Base-by-base conservation (phyloP, 495 filamentous ascomycete genomes). In the Copromyces sp. region DNA sequence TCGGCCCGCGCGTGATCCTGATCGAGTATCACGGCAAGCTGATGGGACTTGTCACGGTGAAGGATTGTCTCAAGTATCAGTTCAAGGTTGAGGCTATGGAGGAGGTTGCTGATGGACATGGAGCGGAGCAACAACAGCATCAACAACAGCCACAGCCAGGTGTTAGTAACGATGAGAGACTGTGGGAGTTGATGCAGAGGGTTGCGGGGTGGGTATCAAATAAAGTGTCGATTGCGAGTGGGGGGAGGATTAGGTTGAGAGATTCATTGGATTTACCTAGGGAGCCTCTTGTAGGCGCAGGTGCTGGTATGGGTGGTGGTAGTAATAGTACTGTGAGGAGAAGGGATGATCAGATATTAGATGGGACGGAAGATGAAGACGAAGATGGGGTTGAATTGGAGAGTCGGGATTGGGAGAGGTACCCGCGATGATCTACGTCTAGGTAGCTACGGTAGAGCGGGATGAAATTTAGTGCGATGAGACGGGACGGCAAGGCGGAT, bases 61-160 rank as follows among this genome's bases (percentile, higher is more conserved):
- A 99, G 82, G 95, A 99, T 81, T 98, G 96, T 74, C 82, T 99
- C 71, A 97, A 96, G 81, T 98, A 96, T 77, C 96, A 98, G 82
- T 96, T 98, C 87, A 95, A 94, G 85, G 93, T 93, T 4, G 95
- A 99, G 78, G 94, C 93, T 68, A 89, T 93, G 16, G 94, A 97
- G 81, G 90, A 94, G 53, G 53, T 32, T 61, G 53, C 53, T 4
- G 8, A 14, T 59, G 47, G 47, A 11, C 47, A 24, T 59, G 47
- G 16, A 11, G 75, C 89, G 89, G 74, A 82, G 86, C 74, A 79
- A 89, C 76, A 81, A 87, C 76, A 74, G 80, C 41, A 37, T 45
- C 24, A 68, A 72, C 3, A 83, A 81, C 9, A 77, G 83, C 37
- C 82, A 82, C 68, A 72, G 24, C 24, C 24, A 79, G 1, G 84